These are phyloP conservation scores for Rhizopus sp. DNA, from an alignment of 371 early-diverging fungal species.

Conservation along the genomic window DNA sequence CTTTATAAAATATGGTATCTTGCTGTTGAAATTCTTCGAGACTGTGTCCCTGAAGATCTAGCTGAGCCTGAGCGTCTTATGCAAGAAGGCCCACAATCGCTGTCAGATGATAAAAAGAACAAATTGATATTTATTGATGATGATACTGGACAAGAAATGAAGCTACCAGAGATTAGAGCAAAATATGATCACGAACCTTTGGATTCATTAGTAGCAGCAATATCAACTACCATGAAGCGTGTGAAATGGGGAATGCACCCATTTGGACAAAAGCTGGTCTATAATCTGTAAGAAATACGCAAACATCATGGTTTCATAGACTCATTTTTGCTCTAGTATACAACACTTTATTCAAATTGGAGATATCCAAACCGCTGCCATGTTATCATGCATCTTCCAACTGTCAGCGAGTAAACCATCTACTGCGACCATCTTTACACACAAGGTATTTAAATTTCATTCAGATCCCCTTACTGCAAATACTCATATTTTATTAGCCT, in stretches of 20 bases:
- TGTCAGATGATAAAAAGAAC: conserved; percentile 8
- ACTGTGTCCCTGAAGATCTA: conserved; percentile 38
- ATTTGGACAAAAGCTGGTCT: conserved; percentile 62
- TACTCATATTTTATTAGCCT: conserved; percentile 14
- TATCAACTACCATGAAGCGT: conserved; percentile 24
- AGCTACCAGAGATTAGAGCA: conserved; percentile 3
- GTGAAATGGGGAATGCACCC: conserved; percentile 78
- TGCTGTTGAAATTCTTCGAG: conserved; percentile 66
- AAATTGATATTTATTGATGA: neutral
- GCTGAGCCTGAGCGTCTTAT: conserved; percentile 23
- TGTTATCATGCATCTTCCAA: conserved; percentile 77
- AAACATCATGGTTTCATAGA: neutral
- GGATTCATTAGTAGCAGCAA: neutral
- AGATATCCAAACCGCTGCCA: conserved; percentile 84
- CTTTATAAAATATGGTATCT: conserved; percentile 72
- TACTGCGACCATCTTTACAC: conserved; percentile 17
- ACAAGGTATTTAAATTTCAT: conserved; percentile 12
- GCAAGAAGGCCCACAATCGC: conserved; percentile 18
- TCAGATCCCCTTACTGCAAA: neutral
- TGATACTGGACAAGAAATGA: neutral
- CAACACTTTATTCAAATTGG: conserved; percentile 65
- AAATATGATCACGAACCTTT: neutral
- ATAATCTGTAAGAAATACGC: conserved; percentile 55
- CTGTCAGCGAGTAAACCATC: conserved; percentile 18
- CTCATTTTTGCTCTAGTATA: conserved; percentile 41